These are phyloP conservation scores for Basidioascus undulatus DNA, from an alignment of 768 basidiomycete species.

Conservation along the genomic window DNA sequence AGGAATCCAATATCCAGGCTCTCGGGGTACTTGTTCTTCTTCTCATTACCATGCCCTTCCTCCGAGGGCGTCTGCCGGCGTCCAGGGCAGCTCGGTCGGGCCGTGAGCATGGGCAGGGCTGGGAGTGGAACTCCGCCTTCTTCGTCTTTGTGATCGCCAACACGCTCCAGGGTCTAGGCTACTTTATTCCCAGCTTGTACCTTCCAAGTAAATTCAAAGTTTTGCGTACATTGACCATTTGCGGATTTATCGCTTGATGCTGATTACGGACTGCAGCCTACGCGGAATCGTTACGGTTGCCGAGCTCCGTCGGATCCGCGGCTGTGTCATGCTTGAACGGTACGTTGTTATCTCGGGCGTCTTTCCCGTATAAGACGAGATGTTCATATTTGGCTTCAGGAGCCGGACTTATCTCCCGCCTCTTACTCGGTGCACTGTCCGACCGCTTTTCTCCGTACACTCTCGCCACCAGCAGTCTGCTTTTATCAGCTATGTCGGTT, in stretches of 20 bases:
- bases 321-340: conserved; percentile 4
- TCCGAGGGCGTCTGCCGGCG: conserved; percentile 1
- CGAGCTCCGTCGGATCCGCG: neutral
- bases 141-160: conserved; percentile 5
- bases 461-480: conserved; percentile 1
- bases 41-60: neutral
- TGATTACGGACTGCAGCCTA: too few relatives aligned
- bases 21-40: neutral
- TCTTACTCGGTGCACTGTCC: conserved; percentile 1
- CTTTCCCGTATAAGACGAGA: too few relatives aligned
- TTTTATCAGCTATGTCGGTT: neutral
- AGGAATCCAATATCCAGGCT: neutral
- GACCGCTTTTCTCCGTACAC: conserved; percentile 1
- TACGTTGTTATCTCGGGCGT: too few relatives aligned
- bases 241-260: too few relatives aligned
- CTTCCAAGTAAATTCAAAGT: too few relatives aligned
- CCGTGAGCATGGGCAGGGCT: neutral
- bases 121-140: neutral
- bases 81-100: neutral
- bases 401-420: neutral
- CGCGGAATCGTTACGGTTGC: conserved; percentile 1
- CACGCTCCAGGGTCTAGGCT: conserved; percentile 1
- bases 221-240: too few relatives aligned
- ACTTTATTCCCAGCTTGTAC: conserved; percentile 1
- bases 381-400: neutral